phyloP scores from a whole-genome alignment of 225 moss, liverwort and hornwort genomes.

The Takakia lepidozioides region DNA sequence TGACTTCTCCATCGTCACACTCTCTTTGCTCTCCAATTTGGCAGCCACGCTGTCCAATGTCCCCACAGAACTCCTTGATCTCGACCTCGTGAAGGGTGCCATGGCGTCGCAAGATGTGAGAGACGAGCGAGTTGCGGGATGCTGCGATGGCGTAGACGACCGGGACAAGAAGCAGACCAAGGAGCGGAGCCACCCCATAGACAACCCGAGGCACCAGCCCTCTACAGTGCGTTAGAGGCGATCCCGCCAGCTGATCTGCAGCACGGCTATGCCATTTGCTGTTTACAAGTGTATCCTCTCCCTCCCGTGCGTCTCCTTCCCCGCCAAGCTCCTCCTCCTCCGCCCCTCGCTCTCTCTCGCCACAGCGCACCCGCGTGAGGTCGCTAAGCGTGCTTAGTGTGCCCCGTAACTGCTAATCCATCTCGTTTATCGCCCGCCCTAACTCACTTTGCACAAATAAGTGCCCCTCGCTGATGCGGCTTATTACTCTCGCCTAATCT shows the following conservation, averaged over 20 bases:
- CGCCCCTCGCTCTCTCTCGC: too few relatives aligned
- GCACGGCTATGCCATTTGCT: too few relatives aligned
- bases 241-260: constrained; percentile 1
- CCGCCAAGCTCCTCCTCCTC: constrained; percentile 6
- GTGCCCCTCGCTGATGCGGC: too few relatives aligned
- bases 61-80: constrained; percentile 1
- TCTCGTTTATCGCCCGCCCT: too few relatives aligned
- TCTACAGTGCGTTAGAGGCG: constrained; percentile 6
- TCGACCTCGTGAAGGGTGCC: constrained; percentile 16
- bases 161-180: constrained; percentile 29
- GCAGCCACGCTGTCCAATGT: not conserved
- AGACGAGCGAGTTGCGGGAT: not conserved
- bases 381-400: too few relatives aligned
- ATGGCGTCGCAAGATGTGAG: constrained; percentile 8
- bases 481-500: too few relatives aligned
- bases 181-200: constrained; percentile 31
- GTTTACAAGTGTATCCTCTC: too few relatives aligned
- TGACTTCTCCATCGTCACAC: constrained; percentile 1
- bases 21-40: constrained; percentile 5
- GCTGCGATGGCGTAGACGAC: constrained; percentile 4
- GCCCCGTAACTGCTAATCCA: too few relatives aligned
- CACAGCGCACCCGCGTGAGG: too few relatives aligned
- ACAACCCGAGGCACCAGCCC: constrained; percentile 12
- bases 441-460: too few relatives aligned
- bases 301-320: constrained; percentile 3